Conservation (phyloP, 352 stramenopile species). For the Globisporangium emineosum region DNA sequence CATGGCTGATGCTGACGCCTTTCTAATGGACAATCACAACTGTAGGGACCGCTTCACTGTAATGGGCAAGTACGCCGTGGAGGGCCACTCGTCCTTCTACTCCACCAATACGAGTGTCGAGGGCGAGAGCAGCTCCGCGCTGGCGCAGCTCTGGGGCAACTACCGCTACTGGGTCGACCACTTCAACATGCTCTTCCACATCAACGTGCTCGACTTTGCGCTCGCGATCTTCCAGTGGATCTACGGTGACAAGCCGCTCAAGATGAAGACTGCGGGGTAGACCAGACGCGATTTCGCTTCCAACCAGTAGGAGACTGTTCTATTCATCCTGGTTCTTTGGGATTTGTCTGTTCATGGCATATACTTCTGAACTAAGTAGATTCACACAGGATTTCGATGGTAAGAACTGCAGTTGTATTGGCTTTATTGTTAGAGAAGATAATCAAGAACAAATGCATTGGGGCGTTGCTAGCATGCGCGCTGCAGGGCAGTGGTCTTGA, state of each 20-base stretch:
- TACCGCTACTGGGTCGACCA: constrained; percentile 66
- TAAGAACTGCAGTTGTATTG: too few species aligned
- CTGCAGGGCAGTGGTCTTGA: too few species aligned
- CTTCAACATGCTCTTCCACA: constrained; percentile 53
- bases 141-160: constrained; percentile 18
- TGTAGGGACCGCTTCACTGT: constrained; percentile 68
- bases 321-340: too few species aligned
- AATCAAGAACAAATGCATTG: too few species aligned
- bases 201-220: constrained; percentile 57
- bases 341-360: too few species aligned
- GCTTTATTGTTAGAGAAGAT: too few species aligned
- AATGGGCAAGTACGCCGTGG: constrained; percentile 71
- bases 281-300: neutral
- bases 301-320: too few species aligned
- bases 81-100: constrained; percentile 56
- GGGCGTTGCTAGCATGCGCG: too few species aligned
- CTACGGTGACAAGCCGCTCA: constrained; percentile 26
- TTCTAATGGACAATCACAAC: neutral
- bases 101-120: constrained; percentile 4
- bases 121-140: neutral
- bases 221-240: constrained; percentile 40
- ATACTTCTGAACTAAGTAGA: too few species aligned
- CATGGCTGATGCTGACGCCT: neutral
- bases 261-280: constrained; percentile 29
- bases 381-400: too few species aligned